Base-by-base conservation (phyloP, 1,139 yeast species). In the Hyphopichia burtonii region DNA sequence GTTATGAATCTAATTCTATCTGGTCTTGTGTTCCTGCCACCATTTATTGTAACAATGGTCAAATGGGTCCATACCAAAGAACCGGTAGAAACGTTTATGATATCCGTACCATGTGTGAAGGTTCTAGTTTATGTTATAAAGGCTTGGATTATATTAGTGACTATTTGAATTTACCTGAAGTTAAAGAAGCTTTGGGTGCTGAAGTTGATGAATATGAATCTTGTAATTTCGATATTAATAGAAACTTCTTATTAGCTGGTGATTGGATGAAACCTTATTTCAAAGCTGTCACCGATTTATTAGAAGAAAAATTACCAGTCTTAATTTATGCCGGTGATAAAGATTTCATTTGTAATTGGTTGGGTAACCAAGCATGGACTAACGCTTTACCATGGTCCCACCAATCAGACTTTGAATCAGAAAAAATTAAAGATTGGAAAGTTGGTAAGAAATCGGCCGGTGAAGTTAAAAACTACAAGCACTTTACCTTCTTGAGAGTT, bases 41-140 rank as follows among this genome's bases (percentile, higher is more conserved):
- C 22, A 78, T 89, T 48, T 90, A 90, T 75, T 93, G 98, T 78
- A 86, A 88, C 73, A 84, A 86, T 55, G 91, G 84, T 44, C 83
- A 84, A 66, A 70, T 90, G 74, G 90, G 85, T 23, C 96, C 98
- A 17, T 93, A 86, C 72, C 89, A 83, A 65, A 78, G 79, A 63
- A 86, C 97, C 16, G 98, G 98, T 38, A 82, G 85, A 65, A 91
- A 93, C 60, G 96, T 90, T 41, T 93, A 93, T 64, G 99, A 93
- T 59, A 86, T 93, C 53, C 83, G 99, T 67, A 82, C 80, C 57
- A 78, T 79, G 65, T 93, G 99, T 67, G 91, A 85, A 57, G 87
- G 86, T 44, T 80, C 82, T 34, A 67, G 74, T 41, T 76, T 91
- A 55, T 93, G 99, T 68, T 93, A 93, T 54, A 48, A 49, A 23